phyloP scores from a whole-genome alignment of 371 early-diverging fungal species.

The Saksenaea oblongispora region DNA sequence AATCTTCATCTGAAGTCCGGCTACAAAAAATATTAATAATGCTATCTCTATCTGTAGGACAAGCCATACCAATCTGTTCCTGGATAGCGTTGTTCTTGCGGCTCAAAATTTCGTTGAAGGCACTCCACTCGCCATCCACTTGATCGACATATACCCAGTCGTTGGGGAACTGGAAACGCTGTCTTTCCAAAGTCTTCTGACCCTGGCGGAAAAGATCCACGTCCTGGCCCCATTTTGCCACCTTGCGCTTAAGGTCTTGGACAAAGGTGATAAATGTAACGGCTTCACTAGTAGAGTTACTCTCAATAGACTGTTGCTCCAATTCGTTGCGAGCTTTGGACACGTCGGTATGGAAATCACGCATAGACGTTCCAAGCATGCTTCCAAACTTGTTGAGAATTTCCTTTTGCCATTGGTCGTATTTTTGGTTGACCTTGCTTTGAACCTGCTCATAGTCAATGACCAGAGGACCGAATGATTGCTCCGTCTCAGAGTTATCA shows the following conservation, averaged over 20 bases:
- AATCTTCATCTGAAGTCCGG: constrained; percentile 90
- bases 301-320: constrained; percentile 88
- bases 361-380: constrained; percentile 84
- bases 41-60: not conserved
- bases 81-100: constrained; percentile 93
- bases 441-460: constrained; percentile 98
- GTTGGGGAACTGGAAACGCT: constrained; percentile 89
- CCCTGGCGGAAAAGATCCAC: constrained; percentile 89
- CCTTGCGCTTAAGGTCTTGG: constrained; percentile 90
- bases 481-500: constrained; percentile 91
- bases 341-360: constrained; percentile 76
- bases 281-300: constrained; percentile 87
- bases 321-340: constrained; percentile 83
- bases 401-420: constrained; percentile 97
- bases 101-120: constrained; percentile 90
- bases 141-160: constrained; percentile 97
- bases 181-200: constrained; percentile 92
- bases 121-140: constrained; percentile 97
- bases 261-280: constrained; percentile 96
- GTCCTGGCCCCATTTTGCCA: constrained; percentile 79
- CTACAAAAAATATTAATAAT: constrained; percentile 27
- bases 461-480: constrained; percentile 85
- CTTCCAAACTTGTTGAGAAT: constrained; percentile 90
- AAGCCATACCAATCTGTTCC: constrained; percentile 77
- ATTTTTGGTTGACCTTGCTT: constrained; percentile 96